These are phyloP conservation scores for Colletotrichum eleusines DNA, from an alignment of 2,329 filamentous ascomycete species.

Conservation along the genomic window DNA sequence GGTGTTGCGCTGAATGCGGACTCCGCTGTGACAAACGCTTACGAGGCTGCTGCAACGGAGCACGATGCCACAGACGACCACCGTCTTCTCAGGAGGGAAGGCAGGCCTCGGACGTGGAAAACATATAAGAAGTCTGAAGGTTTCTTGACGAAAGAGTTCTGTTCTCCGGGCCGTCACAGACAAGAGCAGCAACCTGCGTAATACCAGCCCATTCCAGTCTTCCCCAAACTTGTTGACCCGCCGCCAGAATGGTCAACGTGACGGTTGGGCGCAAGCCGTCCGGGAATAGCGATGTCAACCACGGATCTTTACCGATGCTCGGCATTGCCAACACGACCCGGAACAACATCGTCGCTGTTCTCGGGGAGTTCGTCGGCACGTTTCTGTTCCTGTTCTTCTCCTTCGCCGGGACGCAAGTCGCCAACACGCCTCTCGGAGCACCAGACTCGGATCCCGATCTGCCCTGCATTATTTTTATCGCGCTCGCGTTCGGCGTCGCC, in stretches of 20 bases:
- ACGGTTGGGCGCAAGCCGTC: not conserved
- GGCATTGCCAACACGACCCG: conserved; percentile 39
- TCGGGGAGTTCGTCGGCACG: conserved; percentile 65
- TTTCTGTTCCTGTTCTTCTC: conserved; percentile 64
- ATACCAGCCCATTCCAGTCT: not conserved
- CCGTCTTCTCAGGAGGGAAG: not conserved
- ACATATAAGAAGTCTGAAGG: not conserved
- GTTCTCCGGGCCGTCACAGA: not conserved
- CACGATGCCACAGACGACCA: not conserved
- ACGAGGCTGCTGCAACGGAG: not conserved
- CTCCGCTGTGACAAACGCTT: not conserved
- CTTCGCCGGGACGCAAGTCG: conserved; percentile 56
- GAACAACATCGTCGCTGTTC: conserved; percentile 56
- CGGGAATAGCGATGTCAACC: not conserved
- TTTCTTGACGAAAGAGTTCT: not conserved
- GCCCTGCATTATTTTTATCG: conserved; percentile 61
- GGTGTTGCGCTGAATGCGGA: conserved; percentile 9
- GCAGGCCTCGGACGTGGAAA: not conserved
- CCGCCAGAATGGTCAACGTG: not conserved
- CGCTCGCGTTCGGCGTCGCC: conserved; percentile 62
- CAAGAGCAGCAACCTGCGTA: not conserved
- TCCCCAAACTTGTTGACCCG: not conserved
- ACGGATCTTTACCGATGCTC: conserved; percentile 34
- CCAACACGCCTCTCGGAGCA: conserved; percentile 38
- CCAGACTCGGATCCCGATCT: conserved; percentile 44